phyloP scores from a whole-genome alignment of 2,329 filamentous ascomycete species.

The Pseudogymnoascus sp. region DNA sequence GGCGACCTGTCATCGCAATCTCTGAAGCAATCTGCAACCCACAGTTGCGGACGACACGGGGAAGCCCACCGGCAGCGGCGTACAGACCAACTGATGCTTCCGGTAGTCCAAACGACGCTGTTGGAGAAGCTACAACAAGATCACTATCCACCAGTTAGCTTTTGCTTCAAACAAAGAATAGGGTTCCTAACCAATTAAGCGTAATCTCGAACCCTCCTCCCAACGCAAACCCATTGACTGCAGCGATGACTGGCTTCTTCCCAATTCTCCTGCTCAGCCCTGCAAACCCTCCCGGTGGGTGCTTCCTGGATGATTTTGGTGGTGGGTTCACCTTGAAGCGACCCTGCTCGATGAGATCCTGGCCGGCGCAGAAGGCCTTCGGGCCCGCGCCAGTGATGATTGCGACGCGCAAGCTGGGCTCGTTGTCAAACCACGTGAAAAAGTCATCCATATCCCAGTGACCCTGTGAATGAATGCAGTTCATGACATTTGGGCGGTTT shows the following conservation, averaged over 20 bases:
- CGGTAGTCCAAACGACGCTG: conserved; percentile 60
- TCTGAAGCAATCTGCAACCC: conserved; percentile 62
- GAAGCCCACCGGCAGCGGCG: conserved; percentile 62
- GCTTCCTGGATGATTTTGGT: conserved; percentile 22
- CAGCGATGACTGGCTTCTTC: conserved; percentile 67
- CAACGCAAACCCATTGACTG: conserved; percentile 68
- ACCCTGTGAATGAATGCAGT: conserved; percentile 37
- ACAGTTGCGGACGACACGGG: conserved; percentile 54
- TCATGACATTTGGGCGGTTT: conserved; percentile 39
- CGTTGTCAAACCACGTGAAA: conserved; percentile 53
- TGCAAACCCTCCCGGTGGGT: conserved; percentile 45
- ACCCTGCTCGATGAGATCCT: conserved; percentile 44
- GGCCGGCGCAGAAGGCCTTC: conserved; percentile 58
- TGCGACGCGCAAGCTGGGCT: conserved; percentile 51
- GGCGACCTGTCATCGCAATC: conserved; percentile 57
- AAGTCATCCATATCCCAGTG: conserved; percentile 35
- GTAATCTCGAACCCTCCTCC: conserved; percentile 70
- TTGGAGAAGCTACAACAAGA: conserved; percentile 53
- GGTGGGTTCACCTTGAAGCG: conserved; percentile 15
- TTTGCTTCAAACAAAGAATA: not conserved
- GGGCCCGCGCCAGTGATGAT: conserved; percentile 55
- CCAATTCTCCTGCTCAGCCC: conserved; percentile 58
- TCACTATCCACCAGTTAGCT: conserved; percentile 61
- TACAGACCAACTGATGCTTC: conserved; percentile 64
- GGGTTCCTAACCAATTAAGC: conserved; percentile 4